Percentiles rank a stretch among this genome's conserved stretches.
These are phyloP conservation scores for Staphylotrichum longicolle DNA, from an alignment of 495 filamentous ascomycete genomes.

Conservation along the genomic window DNA sequence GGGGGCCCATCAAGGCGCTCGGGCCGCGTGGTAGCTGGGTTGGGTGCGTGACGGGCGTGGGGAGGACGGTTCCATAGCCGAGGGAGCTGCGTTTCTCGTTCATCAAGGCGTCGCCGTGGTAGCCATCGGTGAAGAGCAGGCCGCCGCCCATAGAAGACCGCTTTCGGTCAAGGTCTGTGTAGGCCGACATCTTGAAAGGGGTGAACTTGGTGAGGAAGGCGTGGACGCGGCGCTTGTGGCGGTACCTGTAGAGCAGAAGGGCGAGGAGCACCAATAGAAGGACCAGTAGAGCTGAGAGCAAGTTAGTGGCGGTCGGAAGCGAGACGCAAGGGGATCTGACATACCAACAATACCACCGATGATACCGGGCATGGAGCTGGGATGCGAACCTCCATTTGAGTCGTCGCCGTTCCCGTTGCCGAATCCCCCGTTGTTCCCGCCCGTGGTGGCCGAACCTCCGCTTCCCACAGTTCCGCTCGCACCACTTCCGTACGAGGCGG, in stretches of 20 bases:
- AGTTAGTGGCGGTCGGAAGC: background rate
- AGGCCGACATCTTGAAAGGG: slow-evolving; percentile 29
- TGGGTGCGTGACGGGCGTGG: slow-evolving; percentile 17
- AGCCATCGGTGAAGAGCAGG: slow-evolving; percentile 28
- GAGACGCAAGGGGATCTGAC: background rate
- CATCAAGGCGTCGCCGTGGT: slow-evolving; percentile 11
- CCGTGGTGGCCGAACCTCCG: too few relatives aligned
- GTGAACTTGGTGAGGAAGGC: slow-evolving; percentile 29
- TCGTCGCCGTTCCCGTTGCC: background rate
- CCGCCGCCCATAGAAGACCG: slow-evolving; percentile 32
- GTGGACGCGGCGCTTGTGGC: slow-evolving; percentile 27
- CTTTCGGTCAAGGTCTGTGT: slow-evolving; percentile 27
- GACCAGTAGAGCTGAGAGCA: slow-evolving; percentile 24
- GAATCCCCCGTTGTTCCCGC: background rate
- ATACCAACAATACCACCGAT: slow-evolving; percentile 29
- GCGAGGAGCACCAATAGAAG: slow-evolving; percentile 30
- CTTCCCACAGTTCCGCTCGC: too few relatives aligned
- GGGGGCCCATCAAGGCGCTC: slow-evolving; percentile 11
- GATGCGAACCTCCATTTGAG: background rate
- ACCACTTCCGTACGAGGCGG: background rate
- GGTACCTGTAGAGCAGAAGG: slow-evolving; percentile 31
- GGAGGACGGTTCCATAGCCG: slow-evolving; percentile 24
- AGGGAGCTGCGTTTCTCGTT: background rate
- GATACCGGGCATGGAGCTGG: slow-evolving; percentile 26
- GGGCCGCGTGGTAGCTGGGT: slow-evolving; percentile 1